Percentiles rank a stretch among this genome's conserved stretches.
phyloP scores from a whole-genome alignment of 2,329 filamentous ascomycete genomes.

The Alternaria conjuncta region DNA sequence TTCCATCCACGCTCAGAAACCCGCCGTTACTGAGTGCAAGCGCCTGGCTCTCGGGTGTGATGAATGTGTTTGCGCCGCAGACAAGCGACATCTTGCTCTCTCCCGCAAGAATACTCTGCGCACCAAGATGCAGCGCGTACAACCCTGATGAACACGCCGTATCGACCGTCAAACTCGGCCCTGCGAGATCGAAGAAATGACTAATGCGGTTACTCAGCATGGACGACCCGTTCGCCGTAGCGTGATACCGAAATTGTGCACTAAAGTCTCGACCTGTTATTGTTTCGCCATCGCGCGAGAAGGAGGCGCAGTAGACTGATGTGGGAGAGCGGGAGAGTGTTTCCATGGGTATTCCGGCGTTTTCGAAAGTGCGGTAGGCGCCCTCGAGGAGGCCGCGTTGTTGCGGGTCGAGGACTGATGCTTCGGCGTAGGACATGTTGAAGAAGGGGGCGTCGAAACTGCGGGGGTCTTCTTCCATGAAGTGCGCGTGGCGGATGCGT shows the following conservation, averaged over 20 bases:
- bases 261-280: slow-evolving; percentile 6
- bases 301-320: slow-evolving; percentile 16
- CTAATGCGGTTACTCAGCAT: slow-evolving; percentile 33
- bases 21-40: slow-evolving; percentile 4
- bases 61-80: slow-evolving; percentile 8
- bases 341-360: slow-evolving; percentile 17
- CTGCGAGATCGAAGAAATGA: slow-evolving; percentile 27
- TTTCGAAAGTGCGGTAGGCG: slow-evolving; percentile 30
- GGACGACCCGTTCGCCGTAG: slow-evolving; percentile 20
- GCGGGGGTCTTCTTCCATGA: slow-evolving; percentile 18
- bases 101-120: slow-evolving; percentile 26
- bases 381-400: slow-evolving; percentile 29
- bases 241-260: slow-evolving; percentile 4
- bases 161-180: slow-evolving; percentile 25
- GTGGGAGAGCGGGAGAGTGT: slow-evolving; percentile 14
- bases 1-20: slow-evolving; percentile 1
- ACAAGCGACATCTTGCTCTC: slow-evolving; percentile 25
- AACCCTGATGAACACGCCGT: slow-evolving; percentile 32
- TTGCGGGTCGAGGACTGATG: slow-evolving; percentile 24
- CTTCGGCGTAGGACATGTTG: slow-evolving; percentile 11
- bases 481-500: slow-evolving; percentile 8
- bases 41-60: slow-evolving; percentile 7
- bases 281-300: slow-evolving; percentile 4
- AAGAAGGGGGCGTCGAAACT: slow-evolving; percentile 28
- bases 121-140: slow-evolving; percentile 26